Evolutionary conservation across 2,329 filamentous ascomycete species (phyloP), one percentile per base, ranked within the genome.

Genomic region (Penicillium sclerotiorum): DNA sequence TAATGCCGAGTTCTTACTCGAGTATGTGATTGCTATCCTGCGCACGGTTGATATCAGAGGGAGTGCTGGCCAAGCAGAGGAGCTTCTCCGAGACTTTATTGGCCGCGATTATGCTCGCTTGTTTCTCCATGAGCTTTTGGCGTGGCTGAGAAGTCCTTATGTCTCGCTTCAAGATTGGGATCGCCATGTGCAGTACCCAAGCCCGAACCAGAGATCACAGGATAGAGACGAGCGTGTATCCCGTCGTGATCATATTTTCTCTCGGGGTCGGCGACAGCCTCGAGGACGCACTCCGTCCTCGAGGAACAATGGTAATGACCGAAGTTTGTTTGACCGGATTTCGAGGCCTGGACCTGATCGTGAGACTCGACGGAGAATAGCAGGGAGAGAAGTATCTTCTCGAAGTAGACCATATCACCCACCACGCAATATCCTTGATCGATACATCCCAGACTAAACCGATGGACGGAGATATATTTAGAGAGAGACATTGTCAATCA

Each of bases 101-200:
- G 91, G 91, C 0, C 77, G 85, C 47, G 82, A 87, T 15, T 83
- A 91, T 67, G 84, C 90, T 1, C 77, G 79, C 15, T 69, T 95
- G 32, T 90, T 97, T 58, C 71, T 96, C 51, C 93, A 97, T 71
- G 93, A 97, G 73, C 70, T 96, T 52, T 81, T 86, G 53, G 82
- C 84, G 9, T 97, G 89, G 84, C 71, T 97, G 58, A 80, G 90
- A 49, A 96, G 91, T 68, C 91, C 92, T 0, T 93, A 84, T 62
- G 77, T 70, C 2, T 84, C 80, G 8, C 70, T 95, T 8, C 79
- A 83, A 44, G 86, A 87, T 39, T 97, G 91, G 90, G 93, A 96
- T 73, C 75, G 80, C 15, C 77, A 84, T 56, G 89, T 92, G 12
- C 89, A 93, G 68, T 95, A 96, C 63, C 61, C 68, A 11, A 65